Percentiles rank a stretch among this genome's conserved stretches.
Conservation (phyloP, 2,329 filamentous ascomycete species). For the Fusarium concolor region DNA sequence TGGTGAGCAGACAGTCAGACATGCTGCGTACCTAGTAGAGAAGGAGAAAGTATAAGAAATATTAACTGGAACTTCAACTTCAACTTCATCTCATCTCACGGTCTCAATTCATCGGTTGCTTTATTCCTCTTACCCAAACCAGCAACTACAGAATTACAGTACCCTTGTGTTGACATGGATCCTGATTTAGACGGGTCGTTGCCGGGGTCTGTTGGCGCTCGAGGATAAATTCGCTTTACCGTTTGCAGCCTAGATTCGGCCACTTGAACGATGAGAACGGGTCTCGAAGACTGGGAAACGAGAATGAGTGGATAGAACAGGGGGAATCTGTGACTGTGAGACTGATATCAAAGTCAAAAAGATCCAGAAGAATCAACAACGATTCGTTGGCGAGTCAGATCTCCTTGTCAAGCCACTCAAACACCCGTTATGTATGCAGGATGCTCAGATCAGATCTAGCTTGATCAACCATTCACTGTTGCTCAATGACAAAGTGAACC, state of each 20-base stretch:
- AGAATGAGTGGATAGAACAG: constrained; percentile 14
- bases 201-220: constrained; percentile 13
- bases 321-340: constrained; percentile 14
- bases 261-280: constrained; percentile 13
- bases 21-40: too few species aligned
- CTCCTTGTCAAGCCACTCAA: constrained; percentile 8
- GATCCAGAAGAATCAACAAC: background rate
- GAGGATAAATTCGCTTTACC: constrained; percentile 20
- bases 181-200: constrained; percentile 13
- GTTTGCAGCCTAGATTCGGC: constrained; percentile 23
- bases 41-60: background rate
- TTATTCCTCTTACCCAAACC: constrained; percentile 19
- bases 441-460: constrained; percentile 4
- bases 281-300: constrained; percentile 5
- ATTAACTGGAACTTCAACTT: background rate
- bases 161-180: constrained; percentile 29
- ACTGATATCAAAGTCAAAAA: background rate
- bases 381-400: constrained; percentile 20
- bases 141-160: constrained; percentile 31
- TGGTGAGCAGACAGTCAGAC: background rate
- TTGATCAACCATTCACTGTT: constrained; percentile 22
- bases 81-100: background rate
- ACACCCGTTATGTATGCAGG: background rate
- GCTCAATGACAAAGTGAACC: constrained; percentile 35
- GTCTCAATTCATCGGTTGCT: constrained; percentile 5